Evolutionary conservation across 1,139 yeast species (phyloP).

Genomic region (Yamadazyma dushanensis): DNA sequence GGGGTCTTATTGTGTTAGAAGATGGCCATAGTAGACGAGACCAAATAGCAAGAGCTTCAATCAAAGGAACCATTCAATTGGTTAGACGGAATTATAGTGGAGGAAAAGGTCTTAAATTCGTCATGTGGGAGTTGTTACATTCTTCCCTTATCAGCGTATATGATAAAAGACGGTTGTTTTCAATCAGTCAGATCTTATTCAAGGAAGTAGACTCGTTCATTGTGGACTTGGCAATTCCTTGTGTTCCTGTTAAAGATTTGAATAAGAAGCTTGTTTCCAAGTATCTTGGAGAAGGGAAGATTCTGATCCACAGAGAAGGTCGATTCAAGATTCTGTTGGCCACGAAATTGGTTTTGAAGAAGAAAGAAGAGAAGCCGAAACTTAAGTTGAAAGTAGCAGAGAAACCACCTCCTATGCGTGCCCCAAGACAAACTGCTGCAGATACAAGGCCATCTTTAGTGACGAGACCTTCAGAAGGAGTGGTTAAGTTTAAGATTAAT

Average conservation of each 20-base stretch:
- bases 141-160: slow-evolving; percentile 57
- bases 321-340: slow-evolving; percentile 45
- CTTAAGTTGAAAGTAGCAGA: slow-evolving; percentile 22
- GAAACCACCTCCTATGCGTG: slow-evolving; percentile 5
- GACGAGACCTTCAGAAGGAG: slow-evolving; percentile 1
- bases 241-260: slow-evolving; percentile 47
- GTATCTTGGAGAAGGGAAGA: slow-evolving; percentile 45
- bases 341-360: slow-evolving; percentile 17
- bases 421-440: slow-evolving; percentile 5
- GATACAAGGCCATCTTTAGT: neutral
- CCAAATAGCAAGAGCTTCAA: slow-evolving; percentile 42
- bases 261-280: slow-evolving; percentile 62
- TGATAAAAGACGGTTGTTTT: slow-evolving; percentile 65
- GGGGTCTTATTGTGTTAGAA: slow-evolving; percentile 49
- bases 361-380: slow-evolving; percentile 17
- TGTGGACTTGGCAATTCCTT: slow-evolving; percentile 66
- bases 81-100: slow-evolving; percentile 63
- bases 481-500: slow-evolving; percentile 10
- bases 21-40: slow-evolving; percentile 47
- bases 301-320: slow-evolving; percentile 46
- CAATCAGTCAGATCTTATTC: slow-evolving; percentile 64
- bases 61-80: slow-evolving; percentile 65
- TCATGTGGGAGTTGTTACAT: slow-evolving; percentile 73
- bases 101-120: slow-evolving; percentile 60
- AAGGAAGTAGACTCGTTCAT: slow-evolving; percentile 60